phyloP scores from a whole-genome alignment of 768 basidiomycete species.

The Tricholoma sp. region DNA sequence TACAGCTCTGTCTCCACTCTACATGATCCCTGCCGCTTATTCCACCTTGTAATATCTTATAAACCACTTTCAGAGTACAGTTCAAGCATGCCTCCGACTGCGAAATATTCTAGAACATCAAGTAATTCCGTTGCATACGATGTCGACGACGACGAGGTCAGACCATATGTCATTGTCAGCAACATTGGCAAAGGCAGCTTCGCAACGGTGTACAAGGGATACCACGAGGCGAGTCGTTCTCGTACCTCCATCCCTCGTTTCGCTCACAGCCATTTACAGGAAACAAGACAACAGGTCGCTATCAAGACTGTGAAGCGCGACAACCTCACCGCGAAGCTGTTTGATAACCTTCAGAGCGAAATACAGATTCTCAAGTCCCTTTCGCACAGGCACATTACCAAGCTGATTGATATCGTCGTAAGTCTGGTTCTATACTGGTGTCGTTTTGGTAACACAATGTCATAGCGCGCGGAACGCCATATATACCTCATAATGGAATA shows the following conservation, averaged over 20 bases:
- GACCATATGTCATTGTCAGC: constrained; percentile 70
- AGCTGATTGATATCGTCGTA: constrained; percentile 90
- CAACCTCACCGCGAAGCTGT: constrained; percentile 84
- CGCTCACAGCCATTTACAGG: constrained; percentile 36
- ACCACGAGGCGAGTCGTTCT: constrained; percentile 66
- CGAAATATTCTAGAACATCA: constrained; percentile 2
- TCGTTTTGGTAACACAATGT: background rate
- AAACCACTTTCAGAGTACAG: too few species aligned
- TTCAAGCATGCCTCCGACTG: constrained; percentile 9
- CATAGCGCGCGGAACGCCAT: constrained; percentile 65
- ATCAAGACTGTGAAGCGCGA: constrained; percentile 92
- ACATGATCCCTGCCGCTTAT: too few species aligned
- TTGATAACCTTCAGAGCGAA: constrained; percentile 98
- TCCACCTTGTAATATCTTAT: too few species aligned
- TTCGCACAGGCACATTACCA: constrained; percentile 90
- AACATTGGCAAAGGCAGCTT: constrained; percentile 91
- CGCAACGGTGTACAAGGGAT: constrained; percentile 93
- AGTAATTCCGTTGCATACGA: constrained; percentile 5
- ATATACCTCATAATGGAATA: constrained; percentile 98
- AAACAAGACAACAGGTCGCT: constrained; percentile 75
- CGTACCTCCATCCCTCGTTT: background rate
- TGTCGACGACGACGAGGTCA: constrained; percentile 63
- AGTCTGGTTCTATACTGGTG: constrained; percentile 9
- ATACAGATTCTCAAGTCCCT: constrained; percentile 94
- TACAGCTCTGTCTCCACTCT: background rate